phyloP scores from a whole-genome alignment of 371 early-diverging fungal genomes.

The Choanephora cucurbitarum region DNA sequence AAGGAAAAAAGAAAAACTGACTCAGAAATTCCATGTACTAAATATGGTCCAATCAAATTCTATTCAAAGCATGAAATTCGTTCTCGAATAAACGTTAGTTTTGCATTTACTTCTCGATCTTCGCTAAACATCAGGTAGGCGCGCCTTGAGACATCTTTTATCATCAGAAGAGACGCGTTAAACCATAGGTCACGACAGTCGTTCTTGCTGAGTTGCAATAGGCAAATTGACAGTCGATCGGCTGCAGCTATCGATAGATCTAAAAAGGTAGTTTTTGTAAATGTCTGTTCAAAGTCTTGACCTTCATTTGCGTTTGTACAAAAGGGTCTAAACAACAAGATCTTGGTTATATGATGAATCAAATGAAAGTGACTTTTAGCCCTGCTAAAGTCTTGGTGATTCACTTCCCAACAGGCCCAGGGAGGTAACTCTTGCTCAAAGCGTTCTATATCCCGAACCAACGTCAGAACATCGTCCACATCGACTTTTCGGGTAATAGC shows the following conservation, averaged over 20 bases:
- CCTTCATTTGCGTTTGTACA: conserved; percentile 18
- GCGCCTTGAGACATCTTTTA: conserved; percentile 32
- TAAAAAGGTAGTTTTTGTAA: conserved; percentile 46
- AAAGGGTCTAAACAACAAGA: conserved; percentile 46
- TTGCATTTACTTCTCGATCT: conserved; percentile 33
- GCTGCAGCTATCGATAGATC: conserved; percentile 40
- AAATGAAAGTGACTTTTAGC: conserved; percentile 34
- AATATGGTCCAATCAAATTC: background rate
- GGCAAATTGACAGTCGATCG: conserved; percentile 29
- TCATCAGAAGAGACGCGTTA: conserved; percentile 19
- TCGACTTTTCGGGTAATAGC: conserved; percentile 37
- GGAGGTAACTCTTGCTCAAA: conserved; percentile 40
- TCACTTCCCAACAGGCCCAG: conserved; percentile 33
- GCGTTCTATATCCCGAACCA: conserved; percentile 42
- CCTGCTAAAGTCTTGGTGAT: background rate
- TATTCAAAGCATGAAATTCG: background rate
- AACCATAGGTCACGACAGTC: conserved; percentile 20
- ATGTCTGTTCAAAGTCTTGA: conserved; percentile 33
- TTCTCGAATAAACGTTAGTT: conserved; percentile 13
- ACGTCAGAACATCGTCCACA: conserved; percentile 44
- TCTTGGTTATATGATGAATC: conserved; percentile 38
- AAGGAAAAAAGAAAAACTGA: background rate
- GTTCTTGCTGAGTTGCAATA: conserved; percentile 1
- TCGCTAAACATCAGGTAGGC: conserved; percentile 34
- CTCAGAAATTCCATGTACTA: conserved; percentile 2